Percentiles rank a stretch among this genome's conserved stretches.
phyloP scores from a whole-genome alignment of 768 basidiomycete genomes.

The Fomitopsis pulvina region DNA sequence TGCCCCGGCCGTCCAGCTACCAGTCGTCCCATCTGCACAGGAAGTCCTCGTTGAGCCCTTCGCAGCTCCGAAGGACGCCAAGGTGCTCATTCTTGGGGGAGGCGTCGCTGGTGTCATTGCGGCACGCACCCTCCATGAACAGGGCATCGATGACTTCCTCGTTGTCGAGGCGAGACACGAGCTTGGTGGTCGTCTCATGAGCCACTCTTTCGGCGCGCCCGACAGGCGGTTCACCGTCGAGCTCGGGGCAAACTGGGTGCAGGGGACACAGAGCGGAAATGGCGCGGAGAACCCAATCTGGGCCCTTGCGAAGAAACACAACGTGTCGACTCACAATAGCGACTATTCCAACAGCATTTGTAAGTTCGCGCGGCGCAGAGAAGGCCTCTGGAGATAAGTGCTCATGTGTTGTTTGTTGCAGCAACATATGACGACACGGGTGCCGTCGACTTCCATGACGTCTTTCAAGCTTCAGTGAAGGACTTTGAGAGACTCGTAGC shows the following conservation, averaged over 20 bases:
- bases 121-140: slow-evolving; percentile 49
- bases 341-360: slow-evolving; percentile 35
- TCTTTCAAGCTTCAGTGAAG: slow-evolving; percentile 35
- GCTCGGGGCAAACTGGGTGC: slow-evolving; percentile 56
- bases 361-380: slow-evolving; percentile 24
- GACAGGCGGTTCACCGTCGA: slow-evolving; percentile 41
- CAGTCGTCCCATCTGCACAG: background rate
- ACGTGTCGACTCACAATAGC: slow-evolving; percentile 38
- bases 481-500: slow-evolving; percentile 36
- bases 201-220: slow-evolving; percentile 34
- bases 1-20: background rate
- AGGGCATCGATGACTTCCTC: slow-evolving; percentile 50
- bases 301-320: slow-evolving; percentile 48
- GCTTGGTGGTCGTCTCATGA: slow-evolving; percentile 57
- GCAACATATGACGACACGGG: slow-evolving; percentile 53
- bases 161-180: slow-evolving; percentile 53
- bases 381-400: background rate
- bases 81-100: slow-evolving; percentile 57
- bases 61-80: slow-evolving; percentile 15
- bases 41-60: background rate
- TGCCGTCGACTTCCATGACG: slow-evolving; percentile 37
- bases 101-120: slow-evolving; percentile 62
- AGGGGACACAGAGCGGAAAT: slow-evolving; percentile 38
- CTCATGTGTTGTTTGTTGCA: slow-evolving; percentile 21
- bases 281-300: slow-evolving; percentile 58